Evolutionary conservation across 192 early-diverging fungal species (phyloP).

Genomic region (Rhizoclosmatium sp.): DNA sequence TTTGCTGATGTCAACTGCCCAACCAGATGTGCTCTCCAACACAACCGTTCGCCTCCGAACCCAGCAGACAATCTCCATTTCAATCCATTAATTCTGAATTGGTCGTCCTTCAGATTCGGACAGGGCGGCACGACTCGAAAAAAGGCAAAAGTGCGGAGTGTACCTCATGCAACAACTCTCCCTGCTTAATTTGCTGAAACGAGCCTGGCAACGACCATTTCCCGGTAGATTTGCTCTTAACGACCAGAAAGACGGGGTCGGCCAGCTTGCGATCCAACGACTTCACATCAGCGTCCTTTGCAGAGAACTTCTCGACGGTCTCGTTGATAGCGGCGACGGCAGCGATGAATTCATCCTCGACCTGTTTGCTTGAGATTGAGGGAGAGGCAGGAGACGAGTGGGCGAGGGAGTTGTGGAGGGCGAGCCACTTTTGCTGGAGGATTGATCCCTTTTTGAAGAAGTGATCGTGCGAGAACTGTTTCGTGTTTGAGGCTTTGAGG

Average conservation of each 20-base stretch:
- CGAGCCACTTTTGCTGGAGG: conserved; percentile 70
- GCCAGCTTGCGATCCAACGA: conserved; percentile 81
- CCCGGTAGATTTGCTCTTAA: conserved; percentile 54
- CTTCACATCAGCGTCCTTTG: conserved; percentile 75
- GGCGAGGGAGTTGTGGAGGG: conserved; percentile 24
- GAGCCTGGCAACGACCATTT: conserved; percentile 70
- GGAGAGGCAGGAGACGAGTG: conserved; percentile 20
- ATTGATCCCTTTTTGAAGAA: conserved; percentile 83
- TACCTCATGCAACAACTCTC: conserved; percentile 78
- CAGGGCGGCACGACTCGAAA: no score
- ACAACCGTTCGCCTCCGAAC: no score
- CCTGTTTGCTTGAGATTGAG: not conserved
- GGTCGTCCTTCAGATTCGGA: no score
- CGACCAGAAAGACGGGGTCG: conserved; percentile 81
- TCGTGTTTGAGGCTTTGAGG: conserved; percentile 50
- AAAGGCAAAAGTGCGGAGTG: no score
- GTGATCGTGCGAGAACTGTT: conserved; percentile 69
- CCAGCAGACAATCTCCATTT: no score
- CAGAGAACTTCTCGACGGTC: conserved; percentile 62
- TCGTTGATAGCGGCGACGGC: conserved; percentile 27
- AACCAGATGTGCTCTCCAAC: no score
- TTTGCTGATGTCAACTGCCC: no score
- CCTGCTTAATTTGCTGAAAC: conserved; percentile 62
- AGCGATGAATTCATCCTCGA: conserved; percentile 60
- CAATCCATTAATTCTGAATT: no score